phyloP scores from a whole-genome alignment of 805 yeast species.

The Kregervanrija fluxuum region DNA sequence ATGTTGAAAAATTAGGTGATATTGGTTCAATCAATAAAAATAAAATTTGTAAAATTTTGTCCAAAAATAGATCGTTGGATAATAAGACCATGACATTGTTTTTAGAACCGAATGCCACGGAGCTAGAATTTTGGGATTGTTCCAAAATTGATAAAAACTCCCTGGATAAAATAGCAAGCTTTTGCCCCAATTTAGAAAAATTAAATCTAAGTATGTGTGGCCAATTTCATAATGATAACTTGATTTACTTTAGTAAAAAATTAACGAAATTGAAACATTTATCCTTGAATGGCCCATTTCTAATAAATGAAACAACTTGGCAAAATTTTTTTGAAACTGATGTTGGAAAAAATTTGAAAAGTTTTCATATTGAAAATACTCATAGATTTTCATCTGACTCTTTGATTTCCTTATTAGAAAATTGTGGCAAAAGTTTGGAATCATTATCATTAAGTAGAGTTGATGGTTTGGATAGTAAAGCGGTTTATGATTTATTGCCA shows the following conservation, averaged over 20 bases:
- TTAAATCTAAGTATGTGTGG: slow-evolving; percentile 89
- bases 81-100: slow-evolving; percentile 69
- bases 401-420: slow-evolving; percentile 51
- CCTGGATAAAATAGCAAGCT: slow-evolving; percentile 62
- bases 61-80: slow-evolving; percentile 75
- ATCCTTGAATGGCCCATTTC: slow-evolving; percentile 82
- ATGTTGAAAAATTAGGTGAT: slow-evolving; percentile 79
- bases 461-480: slow-evolving; percentile 59
- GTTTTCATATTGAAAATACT: slow-evolving; percentile 68
- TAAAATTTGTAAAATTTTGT: slow-evolving; percentile 67
- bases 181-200: slow-evolving; percentile 63
- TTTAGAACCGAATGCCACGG: slow-evolving; percentile 48
- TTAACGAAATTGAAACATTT: slow-evolving; percentile 47
- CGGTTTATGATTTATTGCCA: slow-evolving; percentile 57
- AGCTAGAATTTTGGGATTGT: slow-evolving; percentile 86
- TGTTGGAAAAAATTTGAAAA: slow-evolving; percentile 45
- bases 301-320: slow-evolving; percentile 76
- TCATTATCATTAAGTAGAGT: slow-evolving; percentile 57
- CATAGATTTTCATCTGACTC: slow-evolving; percentile 73
- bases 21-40: slow-evolving; percentile 68
- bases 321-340: slow-evolving; percentile 52
- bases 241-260: slow-evolving; percentile 55
- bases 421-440: slow-evolving; percentile 50
- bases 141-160: slow-evolving; percentile 66
- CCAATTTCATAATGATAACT: slow-evolving; percentile 70